A percentile compares a stretch with the other conserved stretches of the same genome.
Evolutionary conservation across 768 basidiomycete species (phyloP).

Genomic region (Lentinula aciculospora): DNA sequence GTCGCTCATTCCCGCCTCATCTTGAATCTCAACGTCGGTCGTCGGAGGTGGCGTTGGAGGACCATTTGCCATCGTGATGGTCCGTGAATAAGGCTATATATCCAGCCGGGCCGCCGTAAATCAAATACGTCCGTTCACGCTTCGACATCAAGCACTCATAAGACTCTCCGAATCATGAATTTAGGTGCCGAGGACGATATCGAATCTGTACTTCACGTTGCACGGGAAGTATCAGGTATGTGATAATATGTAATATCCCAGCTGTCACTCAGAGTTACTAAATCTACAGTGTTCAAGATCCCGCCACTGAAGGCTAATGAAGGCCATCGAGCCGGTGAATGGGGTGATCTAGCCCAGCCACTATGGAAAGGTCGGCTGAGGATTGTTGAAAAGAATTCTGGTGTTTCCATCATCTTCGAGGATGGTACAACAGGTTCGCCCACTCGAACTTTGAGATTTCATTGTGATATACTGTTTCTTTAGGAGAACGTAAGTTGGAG

Average conservation of each 20-base stretch:
- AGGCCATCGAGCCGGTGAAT: constrained; percentile 88
- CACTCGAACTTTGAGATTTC: constrained; percentile 16
- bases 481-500: constrained; percentile 61
- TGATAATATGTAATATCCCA: constrained; percentile 9
- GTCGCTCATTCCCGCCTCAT: constrained; percentile 34
- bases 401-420: constrained; percentile 73
- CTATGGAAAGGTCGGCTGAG: constrained; percentile 92
- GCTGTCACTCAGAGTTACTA: constrained; percentile 9
- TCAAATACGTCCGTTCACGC: neutral
- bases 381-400: constrained; percentile 70
- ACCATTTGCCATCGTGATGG: constrained; percentile 40
- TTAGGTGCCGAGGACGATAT: constrained; percentile 64
- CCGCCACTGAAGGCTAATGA: constrained; percentile 83
- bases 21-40: constrained; percentile 49
- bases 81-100: neutral
- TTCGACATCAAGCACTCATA: neutral
- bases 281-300: constrained; percentile 75
- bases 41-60: constrained; percentile 62
- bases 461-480: neutral
- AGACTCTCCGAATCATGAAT: constrained; percentile 34
- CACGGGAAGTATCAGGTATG: constrained; percentile 84
- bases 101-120: neutral
- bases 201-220: constrained; percentile 85
- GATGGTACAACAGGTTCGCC: constrained; percentile 68
- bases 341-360: constrained; percentile 80